phyloP scores from a whole-genome alignment of 495 filamentous ascomycete species.

The Polyplosphaeria fusca region DNA sequence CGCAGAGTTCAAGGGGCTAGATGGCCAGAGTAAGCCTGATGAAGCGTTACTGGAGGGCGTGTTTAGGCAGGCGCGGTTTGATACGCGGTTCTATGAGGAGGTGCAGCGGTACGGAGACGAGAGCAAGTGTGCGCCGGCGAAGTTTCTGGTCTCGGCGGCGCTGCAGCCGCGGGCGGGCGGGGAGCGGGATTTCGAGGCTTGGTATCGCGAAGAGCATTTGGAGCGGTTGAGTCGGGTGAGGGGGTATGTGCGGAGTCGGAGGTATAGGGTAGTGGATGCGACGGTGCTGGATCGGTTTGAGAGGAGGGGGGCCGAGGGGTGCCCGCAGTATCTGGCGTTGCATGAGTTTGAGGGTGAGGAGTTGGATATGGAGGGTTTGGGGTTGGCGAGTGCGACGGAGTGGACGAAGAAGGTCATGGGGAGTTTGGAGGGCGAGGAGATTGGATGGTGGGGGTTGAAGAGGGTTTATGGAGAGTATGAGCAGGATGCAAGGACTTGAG shows the following conservation, averaged over 20 bases:
- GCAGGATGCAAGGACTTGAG: too few relatives aligned
- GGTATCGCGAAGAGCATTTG: conserved; percentile 26
- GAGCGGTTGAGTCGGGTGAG: not conserved
- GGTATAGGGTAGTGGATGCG: conserved; percentile 18
- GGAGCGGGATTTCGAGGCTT: conserved; percentile 15
- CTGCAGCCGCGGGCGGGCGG: conserved; percentile 4
- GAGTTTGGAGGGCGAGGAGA: conserved; percentile 17
- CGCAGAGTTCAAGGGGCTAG: conserved; percentile 26
- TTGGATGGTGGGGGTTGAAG: conserved; percentile 30
- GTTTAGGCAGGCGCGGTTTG: conserved; percentile 32
- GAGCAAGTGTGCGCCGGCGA: not conserved
- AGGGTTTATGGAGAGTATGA: conserved; percentile 25
- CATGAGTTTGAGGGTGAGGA: conserved; percentile 30
- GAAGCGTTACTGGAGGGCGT: conserved; percentile 23
- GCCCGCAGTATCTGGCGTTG: conserved; percentile 18
- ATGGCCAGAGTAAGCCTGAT: conserved; percentile 31
- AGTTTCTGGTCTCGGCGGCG: conserved; percentile 7
- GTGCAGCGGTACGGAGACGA: conserved; percentile 14
- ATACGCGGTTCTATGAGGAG: conserved; percentile 30
- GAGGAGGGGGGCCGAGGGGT: conserved; percentile 2
- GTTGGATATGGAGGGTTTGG: conserved; percentile 14
- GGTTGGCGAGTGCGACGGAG: conserved; percentile 11
- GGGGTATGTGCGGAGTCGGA: conserved; percentile 8
- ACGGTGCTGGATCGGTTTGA: conserved; percentile 24
- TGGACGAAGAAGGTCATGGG: conserved; percentile 26